Percentiles rank a stretch among this genome's conserved stretches.
Evolutionary conservation across 2,329 filamentous ascomycete genomes (phyloP).

Genomic region (Teratosphaeria epicoccoides): DNA sequence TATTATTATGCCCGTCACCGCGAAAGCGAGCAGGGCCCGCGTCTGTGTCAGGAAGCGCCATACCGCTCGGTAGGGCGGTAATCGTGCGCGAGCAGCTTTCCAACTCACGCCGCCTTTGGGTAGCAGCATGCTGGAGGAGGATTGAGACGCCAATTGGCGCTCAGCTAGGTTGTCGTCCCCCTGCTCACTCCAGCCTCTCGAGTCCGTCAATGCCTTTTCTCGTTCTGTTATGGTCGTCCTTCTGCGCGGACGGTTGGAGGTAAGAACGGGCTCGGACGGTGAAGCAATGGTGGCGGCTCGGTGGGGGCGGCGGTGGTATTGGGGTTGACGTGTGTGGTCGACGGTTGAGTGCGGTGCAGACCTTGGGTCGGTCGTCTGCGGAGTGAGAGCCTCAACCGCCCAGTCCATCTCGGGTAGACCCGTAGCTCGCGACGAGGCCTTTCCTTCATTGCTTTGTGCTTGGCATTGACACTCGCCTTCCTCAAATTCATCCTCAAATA

Average conservation of each 20-base stretch:
- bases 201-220: background rate
- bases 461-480: background rate
- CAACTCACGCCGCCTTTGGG: slow-evolving; percentile 85
- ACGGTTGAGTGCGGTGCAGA: background rate
- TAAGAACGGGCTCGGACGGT: background rate
- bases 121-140: slow-evolving; percentile 59
- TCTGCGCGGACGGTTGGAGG: background rate
- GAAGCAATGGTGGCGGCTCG: background rate
- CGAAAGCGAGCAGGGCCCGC: slow-evolving; percentile 64
- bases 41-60: slow-evolving; percentile 58
- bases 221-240: background rate
- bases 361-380: background rate
- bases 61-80: slow-evolving; percentile 64
- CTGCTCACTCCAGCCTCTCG: background rate
- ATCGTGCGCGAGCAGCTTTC: slow-evolving; percentile 73
- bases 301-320: background rate
- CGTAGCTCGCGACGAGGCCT: background rate
- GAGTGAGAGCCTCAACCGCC: background rate
- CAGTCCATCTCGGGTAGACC: background rate
- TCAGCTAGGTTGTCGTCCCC: slow-evolving; percentile 3
- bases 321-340: background rate
- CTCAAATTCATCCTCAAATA: background rate
- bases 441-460: background rate
- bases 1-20: slow-evolving; percentile 58
- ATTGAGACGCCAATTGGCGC: slow-evolving; percentile 10